Evolutionary conservation across 805 yeast species (phyloP), one percentile per base, ranked within the genome.

Genomic region (Saccharomyces cerevisiae): DNA sequence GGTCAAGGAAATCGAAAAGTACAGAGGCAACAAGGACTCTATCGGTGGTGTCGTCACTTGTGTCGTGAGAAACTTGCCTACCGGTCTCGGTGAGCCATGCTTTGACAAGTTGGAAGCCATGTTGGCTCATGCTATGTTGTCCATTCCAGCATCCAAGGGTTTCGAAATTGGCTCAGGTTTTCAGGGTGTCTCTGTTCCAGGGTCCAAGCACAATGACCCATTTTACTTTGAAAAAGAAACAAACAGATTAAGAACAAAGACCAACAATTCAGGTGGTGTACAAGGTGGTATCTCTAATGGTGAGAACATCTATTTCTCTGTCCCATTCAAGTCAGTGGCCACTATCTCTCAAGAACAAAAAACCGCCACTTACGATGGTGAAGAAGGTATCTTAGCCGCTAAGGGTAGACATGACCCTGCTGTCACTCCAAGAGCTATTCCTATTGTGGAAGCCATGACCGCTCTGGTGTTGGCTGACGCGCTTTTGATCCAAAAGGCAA

Each of bases 231-330:
- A 83, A 63, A 82, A 77, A 55, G 76, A 76, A 27, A 69, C 79
- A 11, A 82, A 84, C 28, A 79, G 78, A 65, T 77, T 94, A 68
- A 85, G 92, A 72, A 94, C 99, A 27, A 78, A 70, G 63, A 91
- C 98, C 21, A 94, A 94, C 76, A 84, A 85, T 73, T 87, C 96
- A 17, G 99, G 98, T 64, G 99, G 99, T 74, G 82, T 90, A 59
- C 99, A 94, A 77, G 99, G 99, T 67, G 99, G 99, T 68, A 94
- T 94, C 68, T 76, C 96, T 51, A 94, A 94, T 69, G 99, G 99
- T 63, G 99, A 94, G 73, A 79, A 87, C 73, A 87, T 94, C 66
- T 94, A 87, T 76, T 94, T 94, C 72, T 85, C 88, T 27, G 92
- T 94, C 48, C 97, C 98, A 3, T 94, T 94, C 82, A 94, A 94